A percentile compares a stretch with the other conserved stretches of the same genome.
phyloP scores from a whole-genome alignment of 192 early-diverging fungal species.

The Coemansia sp. region DNA sequence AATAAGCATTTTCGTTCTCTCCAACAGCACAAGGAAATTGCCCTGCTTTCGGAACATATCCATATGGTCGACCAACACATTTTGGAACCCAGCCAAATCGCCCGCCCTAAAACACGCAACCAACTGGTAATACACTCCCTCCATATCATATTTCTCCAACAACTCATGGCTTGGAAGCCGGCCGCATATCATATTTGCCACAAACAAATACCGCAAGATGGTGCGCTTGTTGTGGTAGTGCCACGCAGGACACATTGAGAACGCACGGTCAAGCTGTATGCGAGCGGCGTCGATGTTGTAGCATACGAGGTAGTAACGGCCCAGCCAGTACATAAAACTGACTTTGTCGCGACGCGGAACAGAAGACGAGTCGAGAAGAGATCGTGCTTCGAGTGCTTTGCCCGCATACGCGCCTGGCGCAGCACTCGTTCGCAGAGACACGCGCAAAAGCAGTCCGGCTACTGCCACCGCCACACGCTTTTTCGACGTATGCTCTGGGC shows the following conservation, averaged over 20 bases:
- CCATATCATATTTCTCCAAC: slow-evolving; percentile 42
- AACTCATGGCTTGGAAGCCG: slow-evolving; percentile 17
- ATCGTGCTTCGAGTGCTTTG: slow-evolving; percentile 40
- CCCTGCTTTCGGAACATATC: slow-evolving; percentile 49
- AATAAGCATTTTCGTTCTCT: slow-evolving; percentile 44
- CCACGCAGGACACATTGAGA: slow-evolving; percentile 27
- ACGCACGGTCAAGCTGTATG: slow-evolving; percentile 37
- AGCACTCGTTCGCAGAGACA: slow-evolving; percentile 39
- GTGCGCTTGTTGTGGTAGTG: slow-evolving; percentile 48
- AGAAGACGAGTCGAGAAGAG: not conserved
- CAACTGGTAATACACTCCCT: slow-evolving; percentile 33
- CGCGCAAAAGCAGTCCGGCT: slow-evolving; percentile 32
- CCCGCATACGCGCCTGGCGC: slow-evolving; percentile 43
- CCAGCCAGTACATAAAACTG: slow-evolving; percentile 46
- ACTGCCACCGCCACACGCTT: slow-evolving; percentile 29
- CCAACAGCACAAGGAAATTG: slow-evolving; percentile 39
- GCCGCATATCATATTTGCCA: slow-evolving; percentile 46
- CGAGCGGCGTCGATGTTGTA: slow-evolving; percentile 43
- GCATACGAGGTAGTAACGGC: slow-evolving; percentile 44
- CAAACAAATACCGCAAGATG: slow-evolving; percentile 42
- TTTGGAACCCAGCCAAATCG: slow-evolving; percentile 39
- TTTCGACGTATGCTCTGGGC: slow-evolving; percentile 29
- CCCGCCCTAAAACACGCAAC: slow-evolving; percentile 28
- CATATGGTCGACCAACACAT: slow-evolving; percentile 25
- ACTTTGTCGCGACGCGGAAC: slow-evolving; percentile 31